These are phyloP conservation scores for Penicillium sp. DNA, from an alignment of 2,329 filamentous ascomycete species.

Conservation along the genomic window DNA sequence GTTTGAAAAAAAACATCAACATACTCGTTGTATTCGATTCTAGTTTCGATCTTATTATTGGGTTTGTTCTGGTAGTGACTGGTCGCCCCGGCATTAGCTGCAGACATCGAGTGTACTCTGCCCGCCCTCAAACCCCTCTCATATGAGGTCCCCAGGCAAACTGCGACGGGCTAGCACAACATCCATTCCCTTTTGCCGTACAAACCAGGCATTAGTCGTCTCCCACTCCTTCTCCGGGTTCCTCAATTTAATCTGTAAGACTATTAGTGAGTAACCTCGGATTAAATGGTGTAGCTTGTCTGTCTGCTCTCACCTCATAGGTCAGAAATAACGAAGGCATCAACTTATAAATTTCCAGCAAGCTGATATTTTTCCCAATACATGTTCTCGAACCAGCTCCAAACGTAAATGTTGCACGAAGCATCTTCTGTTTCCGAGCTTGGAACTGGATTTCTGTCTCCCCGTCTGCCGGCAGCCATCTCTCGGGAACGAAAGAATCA, in stretches of 20 bases:
- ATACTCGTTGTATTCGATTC: no score
- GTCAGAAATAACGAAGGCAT: conserved; percentile 54
- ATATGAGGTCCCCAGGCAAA: background rate
- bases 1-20: background rate
- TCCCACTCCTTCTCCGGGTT: conserved; percentile 25
- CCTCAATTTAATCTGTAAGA: conserved; percentile 20
- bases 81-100: no score
- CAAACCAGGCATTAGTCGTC: conserved; percentile 57
- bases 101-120: no score
- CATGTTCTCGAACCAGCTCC: conserved; percentile 61
- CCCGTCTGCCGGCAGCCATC: conserved; percentile 24
- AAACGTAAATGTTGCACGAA: conserved; percentile 42
- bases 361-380: conserved; percentile 59
- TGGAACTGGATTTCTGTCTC: conserved; percentile 22
- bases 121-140: no score
- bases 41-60: background rate
- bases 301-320: conserved; percentile 18
- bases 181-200: conserved; percentile 42
- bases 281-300: background rate
- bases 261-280: background rate
- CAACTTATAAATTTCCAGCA: conserved; percentile 64
- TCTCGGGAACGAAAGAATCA: conserved; percentile 26
- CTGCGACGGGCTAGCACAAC: conserved; percentile 24
- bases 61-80: background rate
- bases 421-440: conserved; percentile 23